phyloP scores from a whole-genome alignment of 169 alveolate genomes.

The Cryptosporidium baileyi region DNA sequence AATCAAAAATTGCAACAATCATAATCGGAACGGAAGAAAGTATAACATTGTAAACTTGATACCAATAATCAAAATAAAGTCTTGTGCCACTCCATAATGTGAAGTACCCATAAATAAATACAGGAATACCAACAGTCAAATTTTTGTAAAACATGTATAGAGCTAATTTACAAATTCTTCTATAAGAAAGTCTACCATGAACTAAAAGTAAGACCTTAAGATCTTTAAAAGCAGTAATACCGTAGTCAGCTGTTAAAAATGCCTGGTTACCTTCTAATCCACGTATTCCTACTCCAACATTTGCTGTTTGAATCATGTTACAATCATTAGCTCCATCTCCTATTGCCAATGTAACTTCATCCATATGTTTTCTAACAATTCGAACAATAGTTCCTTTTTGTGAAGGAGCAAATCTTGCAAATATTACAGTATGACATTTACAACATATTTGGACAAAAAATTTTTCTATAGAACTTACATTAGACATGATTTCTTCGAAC shows the following conservation, averaged over 20 bases:
- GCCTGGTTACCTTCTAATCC: constrained; percentile 98
- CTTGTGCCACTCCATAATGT: constrained; percentile 93
- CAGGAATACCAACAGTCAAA: constrained; percentile 91
- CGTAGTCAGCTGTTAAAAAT: constrained; percentile 80
- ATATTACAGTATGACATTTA: constrained; percentile 72
- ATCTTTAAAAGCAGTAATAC: constrained; percentile 77
- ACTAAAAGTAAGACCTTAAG: constrained; percentile 82
- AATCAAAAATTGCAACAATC: constrained; percentile 81
- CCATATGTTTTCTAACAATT: constrained; percentile 73
- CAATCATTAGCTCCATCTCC: constrained; percentile 99
- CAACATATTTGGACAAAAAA: constrained; percentile 72
- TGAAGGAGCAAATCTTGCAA: constrained; percentile 78
- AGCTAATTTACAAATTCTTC: constrained; percentile 91
- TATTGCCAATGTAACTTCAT: constrained; percentile 82
- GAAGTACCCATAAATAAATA: constrained; percentile 89
- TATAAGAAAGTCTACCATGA: constrained; percentile 91
- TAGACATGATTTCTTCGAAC: constrained; percentile 68
- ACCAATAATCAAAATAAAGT: constrained; percentile 91
- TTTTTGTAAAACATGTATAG: constrained; percentile 97
- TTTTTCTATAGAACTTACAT: constrained; percentile 67
- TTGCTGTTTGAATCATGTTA: constrained; percentile 97
- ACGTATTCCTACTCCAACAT: constrained; percentile 96
- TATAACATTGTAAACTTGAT: constrained; percentile 91
- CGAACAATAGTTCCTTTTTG: constrained; percentile 84
- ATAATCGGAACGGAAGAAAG: constrained; percentile 93